Conservation (phyloP, 192 early-diverging fungal genomes). For the Backusella mclennaniae region DNA sequence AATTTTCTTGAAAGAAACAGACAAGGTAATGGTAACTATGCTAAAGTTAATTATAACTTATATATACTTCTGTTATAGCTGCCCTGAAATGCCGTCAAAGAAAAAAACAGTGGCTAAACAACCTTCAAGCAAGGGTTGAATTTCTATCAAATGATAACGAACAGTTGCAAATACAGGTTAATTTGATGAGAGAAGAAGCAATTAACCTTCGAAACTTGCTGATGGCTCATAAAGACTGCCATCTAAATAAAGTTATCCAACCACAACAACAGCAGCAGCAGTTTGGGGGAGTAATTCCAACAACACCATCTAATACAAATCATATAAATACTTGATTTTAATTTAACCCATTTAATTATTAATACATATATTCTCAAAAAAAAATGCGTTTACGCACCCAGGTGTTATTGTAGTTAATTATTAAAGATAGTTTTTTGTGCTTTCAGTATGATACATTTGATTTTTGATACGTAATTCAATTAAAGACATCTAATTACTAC, state of each 20-base stretch:
- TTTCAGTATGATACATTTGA: not conserved
- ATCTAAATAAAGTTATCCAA: not conserved
- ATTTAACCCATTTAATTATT: not conserved
- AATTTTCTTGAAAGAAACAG: slow-evolving; percentile 89
- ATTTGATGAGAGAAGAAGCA: slow-evolving; percentile 66
- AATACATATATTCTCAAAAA: not conserved
- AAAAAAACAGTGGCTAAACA: slow-evolving; percentile 88
- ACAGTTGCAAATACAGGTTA: slow-evolving; percentile 53
- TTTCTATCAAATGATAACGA: slow-evolving; percentile 66
- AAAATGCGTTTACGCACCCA: not conserved
- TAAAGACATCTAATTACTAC: not conserved
- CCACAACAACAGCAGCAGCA: not conserved
- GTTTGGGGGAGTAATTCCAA: not conserved
- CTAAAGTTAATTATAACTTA: not conserved
- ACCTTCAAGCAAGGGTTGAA: slow-evolving; percentile 68
- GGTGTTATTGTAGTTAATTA: not conserved
- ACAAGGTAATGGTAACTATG: slow-evolving; percentile 50
- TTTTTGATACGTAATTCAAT: not conserved
- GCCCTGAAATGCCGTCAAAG: slow-evolving; percentile 90
- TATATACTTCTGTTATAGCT: slow-evolving; percentile 41
- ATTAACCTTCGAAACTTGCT: slow-evolving; percentile 76
- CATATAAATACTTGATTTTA: not conserved
- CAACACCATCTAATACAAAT: not conserved
- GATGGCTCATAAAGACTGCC: slow-evolving; percentile 74
- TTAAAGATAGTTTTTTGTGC: not conserved